These are phyloP conservation scores for Beauveria rudraprayagi DNA, from an alignment of 2,329 filamentous ascomycete genomes.

Conservation along the genomic window DNA sequence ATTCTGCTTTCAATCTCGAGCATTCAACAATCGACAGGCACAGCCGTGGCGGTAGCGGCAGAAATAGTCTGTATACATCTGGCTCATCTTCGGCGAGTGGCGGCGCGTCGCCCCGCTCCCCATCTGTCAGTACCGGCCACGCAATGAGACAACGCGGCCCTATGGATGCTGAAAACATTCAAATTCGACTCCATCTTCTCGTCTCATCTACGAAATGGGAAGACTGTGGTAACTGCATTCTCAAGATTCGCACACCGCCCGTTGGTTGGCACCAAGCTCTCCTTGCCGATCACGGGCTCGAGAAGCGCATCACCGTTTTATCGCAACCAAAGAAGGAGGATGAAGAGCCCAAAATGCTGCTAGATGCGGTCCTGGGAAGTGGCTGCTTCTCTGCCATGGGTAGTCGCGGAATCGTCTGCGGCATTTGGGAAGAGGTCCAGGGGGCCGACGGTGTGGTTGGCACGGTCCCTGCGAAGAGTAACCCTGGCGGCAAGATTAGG, in stretches of 20 bases:
- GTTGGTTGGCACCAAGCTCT: constrained; percentile 51
- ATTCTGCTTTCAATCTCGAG: constrained; percentile 70
- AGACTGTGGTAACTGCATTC: constrained; percentile 75
- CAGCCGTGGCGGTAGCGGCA: constrained; percentile 40
- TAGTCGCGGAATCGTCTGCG: constrained; percentile 78
- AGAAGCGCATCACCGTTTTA: constrained; percentile 78
- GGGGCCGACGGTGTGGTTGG: constrained; percentile 51
- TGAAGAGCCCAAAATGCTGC: constrained; percentile 52
- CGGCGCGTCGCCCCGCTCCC: constrained; percentile 44
- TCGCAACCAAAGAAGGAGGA: constrained; percentile 57
- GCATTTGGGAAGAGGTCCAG: constrained; percentile 73
- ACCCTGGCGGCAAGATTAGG: constrained; percentile 46
- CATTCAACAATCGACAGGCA: constrained; percentile 63
- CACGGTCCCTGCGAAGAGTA: constrained; percentile 42
- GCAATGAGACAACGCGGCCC: constrained; percentile 49
- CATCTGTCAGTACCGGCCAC: constrained; percentile 48
- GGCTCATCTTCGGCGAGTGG: constrained; percentile 43
- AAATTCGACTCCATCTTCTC: constrained; percentile 78
- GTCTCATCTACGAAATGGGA: constrained; percentile 76
- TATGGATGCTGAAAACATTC: constrained; percentile 61
- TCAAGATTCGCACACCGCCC: constrained; percentile 75
- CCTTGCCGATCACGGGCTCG: constrained; percentile 55
- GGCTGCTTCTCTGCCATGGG: constrained; percentile 79
- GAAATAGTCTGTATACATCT: constrained; percentile 54
- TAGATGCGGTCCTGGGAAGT: constrained; percentile 80